These are phyloP conservation scores for Candida anglica DNA, from an alignment of 805 yeast genomes.

Conservation along the genomic window DNA sequence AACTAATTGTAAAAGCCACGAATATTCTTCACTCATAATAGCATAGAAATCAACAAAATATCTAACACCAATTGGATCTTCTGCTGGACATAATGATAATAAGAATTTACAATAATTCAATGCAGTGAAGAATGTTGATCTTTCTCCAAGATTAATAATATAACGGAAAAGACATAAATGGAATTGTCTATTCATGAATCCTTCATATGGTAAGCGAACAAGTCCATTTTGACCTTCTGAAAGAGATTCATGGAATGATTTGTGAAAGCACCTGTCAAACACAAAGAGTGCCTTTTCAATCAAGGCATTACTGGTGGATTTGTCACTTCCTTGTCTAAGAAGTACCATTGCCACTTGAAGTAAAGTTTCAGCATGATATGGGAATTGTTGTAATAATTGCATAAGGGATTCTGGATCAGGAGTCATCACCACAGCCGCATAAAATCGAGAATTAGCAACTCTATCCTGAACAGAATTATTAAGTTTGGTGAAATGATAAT, in stretches of 20 bases:
- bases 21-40: conserved; percentile 57
- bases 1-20: conserved; percentile 55
- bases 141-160: conserved; percentile 64
- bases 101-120: conserved; percentile 69
- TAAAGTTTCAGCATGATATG: conserved; percentile 77
- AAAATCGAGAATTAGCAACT: conserved; percentile 48
- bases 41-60: conserved; percentile 81
- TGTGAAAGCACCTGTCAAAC: conserved; percentile 70
- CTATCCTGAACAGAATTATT: conserved; percentile 22
- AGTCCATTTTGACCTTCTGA: conserved; percentile 50
- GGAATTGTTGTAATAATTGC: conserved; percentile 51
- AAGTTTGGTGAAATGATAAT: conserved; percentile 51
- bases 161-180: conserved; percentile 71
- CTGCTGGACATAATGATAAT: conserved; percentile 65
- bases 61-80: conserved; percentile 82
- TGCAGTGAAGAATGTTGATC: conserved; percentile 77
- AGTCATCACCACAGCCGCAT: conserved; percentile 60
- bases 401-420: conserved; percentile 78
- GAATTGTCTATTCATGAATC: conserved; percentile 71
- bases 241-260: conserved; percentile 45
- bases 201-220: conserved; percentile 71
- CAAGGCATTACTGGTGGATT: conserved; percentile 65
- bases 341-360: conserved; percentile 73
- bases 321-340: conserved; percentile 70
- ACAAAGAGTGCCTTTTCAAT: conserved; percentile 75